These are phyloP conservation scores for Talaromyces borbonicus DNA, from an alignment of 495 filamentous ascomycete species.

Conservation along the genomic window DNA sequence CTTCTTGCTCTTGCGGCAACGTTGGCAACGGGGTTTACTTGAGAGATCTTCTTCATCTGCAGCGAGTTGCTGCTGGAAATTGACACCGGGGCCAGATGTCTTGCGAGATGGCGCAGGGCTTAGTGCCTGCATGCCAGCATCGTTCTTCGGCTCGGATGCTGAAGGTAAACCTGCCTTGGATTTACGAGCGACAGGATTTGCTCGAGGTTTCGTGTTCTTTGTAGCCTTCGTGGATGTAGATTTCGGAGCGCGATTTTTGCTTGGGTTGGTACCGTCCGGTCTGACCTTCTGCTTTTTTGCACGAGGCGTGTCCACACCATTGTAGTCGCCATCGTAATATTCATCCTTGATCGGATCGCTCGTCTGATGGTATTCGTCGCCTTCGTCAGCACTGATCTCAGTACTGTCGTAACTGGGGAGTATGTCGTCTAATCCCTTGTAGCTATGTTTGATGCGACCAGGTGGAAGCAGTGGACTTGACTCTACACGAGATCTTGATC, in stretches of 20 bases:
- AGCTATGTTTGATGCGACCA: conserved; percentile 40
- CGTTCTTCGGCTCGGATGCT: conserved; percentile 33
- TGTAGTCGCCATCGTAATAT: conserved; percentile 35
- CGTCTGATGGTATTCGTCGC: conserved; percentile 45
- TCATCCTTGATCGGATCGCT: conserved; percentile 53
- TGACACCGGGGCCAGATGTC: conserved; percentile 55
- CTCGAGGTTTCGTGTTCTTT: conserved; percentile 29
- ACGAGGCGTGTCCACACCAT: conserved; percentile 33
- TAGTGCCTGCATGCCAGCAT: conserved; percentile 52
- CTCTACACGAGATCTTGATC: conserved; percentile 52
- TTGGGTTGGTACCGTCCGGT: conserved; percentile 15
- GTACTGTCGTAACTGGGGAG: conserved; percentile 58
- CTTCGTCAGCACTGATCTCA: conserved; percentile 56
- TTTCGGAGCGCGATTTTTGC: conserved; percentile 29
- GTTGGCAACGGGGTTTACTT: conserved; percentile 92
- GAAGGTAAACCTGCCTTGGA: conserved; percentile 40
- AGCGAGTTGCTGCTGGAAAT: conserved; percentile 60
- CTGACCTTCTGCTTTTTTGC: conserved; percentile 38
- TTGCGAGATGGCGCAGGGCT: conserved; percentile 68
- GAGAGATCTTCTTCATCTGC: conserved; percentile 84
- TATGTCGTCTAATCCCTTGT: conserved; percentile 50
- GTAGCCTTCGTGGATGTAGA: conserved; percentile 26
- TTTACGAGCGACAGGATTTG: conserved; percentile 37
- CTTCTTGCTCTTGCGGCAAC: conserved; percentile 98
- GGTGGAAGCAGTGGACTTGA: conserved; percentile 43